Evolutionary conservation across 768 basidiomycete genomes (phyloP).

Genomic region (Tricholoma terreum): DNA sequence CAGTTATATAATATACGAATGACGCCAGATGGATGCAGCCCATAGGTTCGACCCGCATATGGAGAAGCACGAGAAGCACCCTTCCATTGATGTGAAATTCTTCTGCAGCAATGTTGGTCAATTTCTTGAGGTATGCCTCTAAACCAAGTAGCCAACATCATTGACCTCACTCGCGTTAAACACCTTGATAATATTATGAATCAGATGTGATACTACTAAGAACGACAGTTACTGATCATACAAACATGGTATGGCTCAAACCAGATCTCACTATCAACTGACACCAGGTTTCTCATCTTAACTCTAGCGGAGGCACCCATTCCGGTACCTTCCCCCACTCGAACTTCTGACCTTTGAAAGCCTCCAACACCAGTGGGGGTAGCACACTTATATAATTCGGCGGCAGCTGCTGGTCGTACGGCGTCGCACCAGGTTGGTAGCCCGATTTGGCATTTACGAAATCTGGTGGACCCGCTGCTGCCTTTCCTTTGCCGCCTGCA

Average conservation of each 20-base stretch:
- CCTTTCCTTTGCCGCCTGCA: neutral
- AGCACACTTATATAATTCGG: conserved; percentile 51
- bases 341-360: conserved; percentile 57
- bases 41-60: too few species aligned
- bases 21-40: too few species aligned
- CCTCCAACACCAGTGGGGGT: conserved; percentile 47
- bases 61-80: too few species aligned
- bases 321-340: conserved; percentile 70
- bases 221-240: neutral
- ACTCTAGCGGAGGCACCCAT: conserved; percentile 65
- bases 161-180: too few species aligned
- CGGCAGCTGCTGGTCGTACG: conserved; percentile 57
- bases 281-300: conserved; percentile 37
- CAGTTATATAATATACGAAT: too few species aligned
- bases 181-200: too few species aligned
- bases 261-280: neutral
- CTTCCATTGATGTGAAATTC: too few species aligned
- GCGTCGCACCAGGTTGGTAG: conserved; percentile 46
- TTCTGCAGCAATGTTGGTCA: too few species aligned
- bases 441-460: conserved; percentile 26
- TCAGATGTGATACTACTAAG: neutral
- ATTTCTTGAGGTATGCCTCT: too few species aligned
- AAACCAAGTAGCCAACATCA: too few species aligned
- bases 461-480: conserved; percentile 20
- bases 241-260: neutral